These are phyloP conservation scores for Flaveria ramosissima DNA, from an alignment of 129 eudicot species.

Conservation along the genomic window DNA sequence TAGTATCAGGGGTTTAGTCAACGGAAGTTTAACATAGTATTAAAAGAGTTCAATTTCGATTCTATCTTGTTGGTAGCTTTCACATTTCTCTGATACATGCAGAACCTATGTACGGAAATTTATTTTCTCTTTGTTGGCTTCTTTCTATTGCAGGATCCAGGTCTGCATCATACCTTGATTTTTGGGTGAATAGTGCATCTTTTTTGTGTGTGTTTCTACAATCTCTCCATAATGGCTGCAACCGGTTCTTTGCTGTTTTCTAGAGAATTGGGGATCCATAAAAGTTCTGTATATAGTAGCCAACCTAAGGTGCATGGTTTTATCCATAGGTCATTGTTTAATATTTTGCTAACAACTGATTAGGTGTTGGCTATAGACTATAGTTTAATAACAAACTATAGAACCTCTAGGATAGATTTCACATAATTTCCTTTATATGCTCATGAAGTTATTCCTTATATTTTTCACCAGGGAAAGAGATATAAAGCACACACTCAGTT, in stretches of 20 bases:
- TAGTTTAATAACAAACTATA: constrained; percentile 12
- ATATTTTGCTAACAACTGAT: not conserved
- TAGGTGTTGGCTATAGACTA: not conserved
- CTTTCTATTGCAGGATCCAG: constrained; percentile 29
- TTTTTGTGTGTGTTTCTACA: constrained; percentile 15
- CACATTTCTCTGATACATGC: no score
- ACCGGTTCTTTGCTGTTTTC: constrained; percentile 54
- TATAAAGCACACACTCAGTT: constrained; percentile 34
- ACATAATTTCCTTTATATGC: not conserved
- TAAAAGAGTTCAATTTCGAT: no score
- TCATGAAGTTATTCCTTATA: not conserved
- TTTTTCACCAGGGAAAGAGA: constrained; percentile 40
- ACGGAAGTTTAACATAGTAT: no score
- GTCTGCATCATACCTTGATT: constrained; percentile 22
- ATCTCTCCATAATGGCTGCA: constrained; percentile 47
- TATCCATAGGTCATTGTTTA: constrained; percentile 17
- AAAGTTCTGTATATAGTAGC: constrained; percentile 35
- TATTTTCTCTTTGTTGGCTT: constrained; percentile 19
- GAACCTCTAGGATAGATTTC: constrained; percentile 8
- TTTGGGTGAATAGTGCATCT: constrained; percentile 4
- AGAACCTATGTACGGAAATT: no score
- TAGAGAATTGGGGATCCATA: constrained; percentile 43
- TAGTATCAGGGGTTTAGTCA: no score
- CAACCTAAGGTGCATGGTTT: constrained; percentile 49
- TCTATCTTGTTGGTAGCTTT: no score